These are phyloP conservation scores for Amphichorda felina DNA, from an alignment of 2,329 filamentous ascomycete genomes.

Conservation along the genomic window DNA sequence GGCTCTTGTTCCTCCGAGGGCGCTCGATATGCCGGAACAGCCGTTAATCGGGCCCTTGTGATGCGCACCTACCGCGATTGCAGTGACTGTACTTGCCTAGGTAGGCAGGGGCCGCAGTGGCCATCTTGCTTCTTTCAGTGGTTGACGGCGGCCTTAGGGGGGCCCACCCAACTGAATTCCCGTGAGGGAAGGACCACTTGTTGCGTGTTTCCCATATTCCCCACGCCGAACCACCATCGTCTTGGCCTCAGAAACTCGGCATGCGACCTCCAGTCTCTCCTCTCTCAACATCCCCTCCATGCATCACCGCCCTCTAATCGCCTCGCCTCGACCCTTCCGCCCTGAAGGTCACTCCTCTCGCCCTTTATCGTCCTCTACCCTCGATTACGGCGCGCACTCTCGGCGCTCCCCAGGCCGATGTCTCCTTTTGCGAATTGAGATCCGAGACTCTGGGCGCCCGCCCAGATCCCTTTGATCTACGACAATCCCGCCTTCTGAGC, in stretches of 20 bases:
- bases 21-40: no score
- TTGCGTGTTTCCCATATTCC: neutral
- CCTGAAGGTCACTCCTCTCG: neutral
- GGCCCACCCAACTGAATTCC: no score
- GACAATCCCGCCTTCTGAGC: no score
- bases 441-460: conserved; percentile 2
- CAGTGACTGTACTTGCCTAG: no score
- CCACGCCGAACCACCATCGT: no score
- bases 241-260: neutral
- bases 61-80: no score
- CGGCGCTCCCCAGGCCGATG: neutral
- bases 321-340: neutral
- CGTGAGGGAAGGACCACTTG: neutral
- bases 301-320: neutral
- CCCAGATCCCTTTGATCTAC: neutral
- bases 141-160: no score
- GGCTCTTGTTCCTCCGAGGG: no score
- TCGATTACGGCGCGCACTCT: neutral
- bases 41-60: no score
- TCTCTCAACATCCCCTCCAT: neutral
- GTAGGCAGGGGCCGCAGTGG: no score
- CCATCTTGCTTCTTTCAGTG: no score
- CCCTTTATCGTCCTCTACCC: neutral
- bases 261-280: neutral
- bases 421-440: neutral